Evolutionary conservation across 2,329 filamentous ascomycete genomes (phyloP), one percentile per base, ranked within the genome.

Genomic region (Tolypocladium endophyticum): DNA sequence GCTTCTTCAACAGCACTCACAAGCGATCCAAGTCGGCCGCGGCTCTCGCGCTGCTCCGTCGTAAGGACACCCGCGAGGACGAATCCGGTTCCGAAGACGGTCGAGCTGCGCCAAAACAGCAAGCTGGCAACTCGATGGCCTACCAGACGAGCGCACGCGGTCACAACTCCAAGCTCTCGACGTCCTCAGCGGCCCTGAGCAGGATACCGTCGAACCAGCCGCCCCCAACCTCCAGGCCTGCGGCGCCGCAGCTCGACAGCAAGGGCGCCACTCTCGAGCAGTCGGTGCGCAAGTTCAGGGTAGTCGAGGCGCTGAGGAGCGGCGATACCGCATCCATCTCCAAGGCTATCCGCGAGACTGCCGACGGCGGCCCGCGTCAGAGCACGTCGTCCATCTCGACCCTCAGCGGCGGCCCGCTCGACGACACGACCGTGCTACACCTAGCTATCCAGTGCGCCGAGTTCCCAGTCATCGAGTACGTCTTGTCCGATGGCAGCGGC

Each of bases 371-470:
- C 55, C 73, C 80, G 56, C 76, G 84, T 73, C 76, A 74, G 65
- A 88, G 81, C 79, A 80, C 80, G 61, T 82, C 82, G 66, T 81
- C 83, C 64, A 65, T 82, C 65, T 73, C 77, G 61, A 71, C 76
- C 63, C 67, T 73, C 62, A 68, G 74, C 61, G 67, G 72, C 65
- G 73, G 72, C 64, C 68, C 79, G 60, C 72, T 92, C 35, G 88
- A 92, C 61, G 92, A 95, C 59, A 97, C 92, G 0, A 94, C 90
- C 2, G 88, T 97, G 50, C 80, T 99, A 43, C 93, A 99, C 72
- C 80, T 99, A 47, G 92, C 94, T 33, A 91, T 97, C 53, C 94
- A 99, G 74, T 97, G 93, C 74, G 93, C 94, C 56, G 94, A 97
- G 72, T 83, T 88, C 56, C 87, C 90, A 25, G 92, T 99, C 35